Base-by-base conservation (phyloP, 2,329 filamentous ascomycete species). In the Fusarium humuli region DNA sequence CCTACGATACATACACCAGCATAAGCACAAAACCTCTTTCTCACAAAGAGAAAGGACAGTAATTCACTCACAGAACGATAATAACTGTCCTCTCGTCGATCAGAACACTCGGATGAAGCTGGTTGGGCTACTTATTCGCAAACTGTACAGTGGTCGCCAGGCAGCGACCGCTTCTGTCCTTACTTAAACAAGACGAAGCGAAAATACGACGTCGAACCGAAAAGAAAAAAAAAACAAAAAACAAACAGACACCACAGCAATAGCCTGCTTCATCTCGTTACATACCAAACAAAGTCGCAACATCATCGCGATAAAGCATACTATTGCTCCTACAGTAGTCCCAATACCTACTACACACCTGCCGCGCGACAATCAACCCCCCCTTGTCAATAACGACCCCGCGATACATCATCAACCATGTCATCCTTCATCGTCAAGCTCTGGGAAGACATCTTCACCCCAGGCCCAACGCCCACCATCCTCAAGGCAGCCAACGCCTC, bases 381-480 rank as follows among this genome's bases (percentile, higher is more conserved):
- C 57, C 53, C 58, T 52, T 55, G 48, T 42, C 63, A 32, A 46
- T 42, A 52, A 50, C 49, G 34, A 67, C 64, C 64, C 64, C 64
- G 57, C 64, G 64, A 62, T 62, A 67, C 45, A 50, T 22, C 27
- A 53, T 62, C 56, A 48, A 72, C 61, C 73, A 90, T 90, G 88
- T 83, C 88, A 16, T 78, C 83, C 74, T 91, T 91, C 81, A 76
- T 97, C 68, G 85, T 89, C 77, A 89, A 94, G 73, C 91, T 98
- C 65, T 97, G 94, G 92, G 88, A 92, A 78, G 97, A 93, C 77
- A 90, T 98, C 85, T 98, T 98, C 86, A 96, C 92, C 7, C 93
- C 95, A 1, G 96, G 96, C 61, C 89, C 95, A 48, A 98, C 94
- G 1, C 93, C 93, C 16, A 92, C 93, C 49, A 90, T 99, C 70